Base-by-base conservation (phyloP, 140 eudicot genomes). In the Oenanthe javanica region DNA sequence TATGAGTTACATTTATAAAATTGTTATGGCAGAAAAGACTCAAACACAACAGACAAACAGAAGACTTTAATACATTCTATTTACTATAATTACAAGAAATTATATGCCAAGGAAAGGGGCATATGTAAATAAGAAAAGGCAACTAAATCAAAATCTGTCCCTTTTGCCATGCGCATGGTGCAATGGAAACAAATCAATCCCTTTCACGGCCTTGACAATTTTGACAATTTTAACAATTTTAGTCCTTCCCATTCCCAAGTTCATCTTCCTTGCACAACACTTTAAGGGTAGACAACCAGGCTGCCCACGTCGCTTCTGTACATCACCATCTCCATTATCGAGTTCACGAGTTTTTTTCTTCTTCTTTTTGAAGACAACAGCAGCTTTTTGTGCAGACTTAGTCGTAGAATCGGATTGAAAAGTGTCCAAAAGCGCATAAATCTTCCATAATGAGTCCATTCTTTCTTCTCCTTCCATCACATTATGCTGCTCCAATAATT, bases 211-310 rank as follows among this genome's bases (percentile, higher is more conserved):
- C 85, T n/a, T n/a, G n/a, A n/a, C n/a, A n/a, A n/a, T n/a, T n/a
- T 89, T 92, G 2, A 92, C 71, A 73, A 94, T 85, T 84, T 87
- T 92, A 40, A 85, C 87, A 80, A 91, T 83, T 85, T 85, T 86
- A 66, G 97, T 89, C 75, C 84, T 92, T 81, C 97, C 96, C 90
- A 90, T 87, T 1, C 93, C 92, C 83, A 91, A 79, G 83, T 86
- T 90, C 90, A 90, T 90, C 88, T 90, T 92, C 88, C 94, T 90
- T 19, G 94, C 83, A 31, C 94, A 92, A 31, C 87, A 80, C 48
- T 94, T 94, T 77, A 94, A 77, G 8, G 94, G 91, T 59, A 92
- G 86, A 40, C 98, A 94, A 67, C 97, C 92, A 80, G 92, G 51
- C 38, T 90, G 88, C 40, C 84, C 93, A 78, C 67, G 84, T 27